A percentile compares a stretch with the other conserved stretches of the same genome.
Evolutionary conservation across 2,329 filamentous ascomycete genomes (phyloP).

Genomic region (Juglanconis sp.): DNA sequence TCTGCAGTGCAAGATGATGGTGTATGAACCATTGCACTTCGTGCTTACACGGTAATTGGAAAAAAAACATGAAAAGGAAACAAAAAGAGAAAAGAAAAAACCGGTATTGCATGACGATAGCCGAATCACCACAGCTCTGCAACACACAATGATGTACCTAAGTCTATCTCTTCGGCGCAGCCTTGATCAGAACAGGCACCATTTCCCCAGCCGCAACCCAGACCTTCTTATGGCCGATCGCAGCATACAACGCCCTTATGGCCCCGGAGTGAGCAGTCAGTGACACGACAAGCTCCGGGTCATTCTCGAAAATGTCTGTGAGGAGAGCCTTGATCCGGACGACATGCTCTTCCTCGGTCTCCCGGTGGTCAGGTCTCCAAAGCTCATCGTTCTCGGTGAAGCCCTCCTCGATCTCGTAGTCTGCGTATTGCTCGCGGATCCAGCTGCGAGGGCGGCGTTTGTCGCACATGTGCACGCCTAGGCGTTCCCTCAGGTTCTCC

Average conservation of each 20-base stretch:
- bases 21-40: too few relatives aligned
- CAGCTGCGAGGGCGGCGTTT: constrained; percentile 44
- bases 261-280: constrained; percentile 49
- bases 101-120: too few relatives aligned
- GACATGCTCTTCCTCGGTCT: constrained; percentile 47
- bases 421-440: constrained; percentile 48
- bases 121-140: too few relatives aligned
- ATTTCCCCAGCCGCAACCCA: neutral
- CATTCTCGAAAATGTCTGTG: constrained; percentile 43
- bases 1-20: too few relatives aligned
- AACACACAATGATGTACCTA: too few relatives aligned
- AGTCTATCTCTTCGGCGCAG: neutral
- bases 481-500: constrained; percentile 56
- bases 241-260: constrained; percentile 25
- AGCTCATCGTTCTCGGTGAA: constrained; percentile 54
- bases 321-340: constrained; percentile 39
- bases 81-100: too few relatives aligned
- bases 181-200: neutral
- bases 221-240: neutral
- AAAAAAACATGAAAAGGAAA: too few relatives aligned
- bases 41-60: too few relatives aligned
- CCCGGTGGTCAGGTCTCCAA: constrained; percentile 45
- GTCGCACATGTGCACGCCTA: constrained; percentile 62
- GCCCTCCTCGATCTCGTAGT: constrained; percentile 49
- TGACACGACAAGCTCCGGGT: constrained; percentile 40